A percentile compares a stretch with the other conserved stretches of the same genome.
These are phyloP conservation scores for Aspergillus latus DNA, from an alignment of 2,329 filamentous ascomycete species.

Conservation along the genomic window DNA sequence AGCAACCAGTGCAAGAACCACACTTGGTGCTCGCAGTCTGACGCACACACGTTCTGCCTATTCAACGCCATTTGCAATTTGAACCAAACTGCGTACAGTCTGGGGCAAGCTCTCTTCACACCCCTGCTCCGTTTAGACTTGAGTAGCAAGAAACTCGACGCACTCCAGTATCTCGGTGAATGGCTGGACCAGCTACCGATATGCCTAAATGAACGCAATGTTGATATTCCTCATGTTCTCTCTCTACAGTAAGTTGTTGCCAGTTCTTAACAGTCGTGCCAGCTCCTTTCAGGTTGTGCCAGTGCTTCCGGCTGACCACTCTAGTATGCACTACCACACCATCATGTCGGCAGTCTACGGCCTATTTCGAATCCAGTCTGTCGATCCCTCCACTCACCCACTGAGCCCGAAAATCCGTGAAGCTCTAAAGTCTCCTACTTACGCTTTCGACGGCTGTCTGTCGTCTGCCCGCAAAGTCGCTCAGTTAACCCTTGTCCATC, in stretches of 20 bases:
- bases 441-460: slow-evolving; percentile 22
- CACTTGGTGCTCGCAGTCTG: slow-evolving; percentile 26
- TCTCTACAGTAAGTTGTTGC: slow-evolving; percentile 24
- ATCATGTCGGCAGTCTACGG: slow-evolving; percentile 37
- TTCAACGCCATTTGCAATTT: slow-evolving; percentile 23
- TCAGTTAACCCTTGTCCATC: slow-evolving; percentile 27
- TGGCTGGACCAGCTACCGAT: slow-evolving; percentile 17
- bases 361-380: slow-evolving; percentile 13
- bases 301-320: not conserved
- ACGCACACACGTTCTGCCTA: slow-evolving; percentile 22
- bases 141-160: slow-evolving; percentile 14
- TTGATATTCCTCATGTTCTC: slow-evolving; percentile 24
- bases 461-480: slow-evolving; percentile 29
- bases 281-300: not conserved
- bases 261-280: not conserved
- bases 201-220: slow-evolving; percentile 14
- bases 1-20: slow-evolving; percentile 16
- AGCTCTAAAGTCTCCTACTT: slow-evolving; percentile 9
- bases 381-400: not conserved
- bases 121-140: slow-evolving; percentile 16
- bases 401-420: slow-evolving; percentile 4
- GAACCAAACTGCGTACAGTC: slow-evolving; percentile 23
- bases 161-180: slow-evolving; percentile 21
- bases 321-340: slow-evolving; percentile 41
- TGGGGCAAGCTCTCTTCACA: slow-evolving; percentile 20